phyloP scores from a whole-genome alignment of 805 yeast genomes.

The Saccharomyces jurei region DNA sequence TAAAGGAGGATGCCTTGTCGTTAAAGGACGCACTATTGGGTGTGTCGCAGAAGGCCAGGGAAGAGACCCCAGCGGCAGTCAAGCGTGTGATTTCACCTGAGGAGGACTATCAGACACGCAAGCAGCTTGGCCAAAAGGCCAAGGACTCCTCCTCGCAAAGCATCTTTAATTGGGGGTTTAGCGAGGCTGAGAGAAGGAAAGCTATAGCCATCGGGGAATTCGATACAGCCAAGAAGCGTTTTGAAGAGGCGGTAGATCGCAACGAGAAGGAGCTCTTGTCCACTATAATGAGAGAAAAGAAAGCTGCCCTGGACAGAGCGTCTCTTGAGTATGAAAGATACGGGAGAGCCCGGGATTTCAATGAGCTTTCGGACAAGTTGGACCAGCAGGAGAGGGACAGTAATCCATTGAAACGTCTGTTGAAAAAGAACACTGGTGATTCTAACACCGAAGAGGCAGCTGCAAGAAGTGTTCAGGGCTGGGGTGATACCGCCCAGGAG shows the following conservation, averaged over 20 bases:
- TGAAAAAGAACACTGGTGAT: constrained; percentile 14
- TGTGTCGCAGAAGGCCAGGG: constrained; percentile 1
- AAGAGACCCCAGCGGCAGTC: background rate
- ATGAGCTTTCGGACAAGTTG: constrained; percentile 20
- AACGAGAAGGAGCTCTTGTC: constrained; percentile 1
- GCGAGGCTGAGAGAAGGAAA: constrained; percentile 23
- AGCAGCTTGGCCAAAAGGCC: constrained; percentile 8
- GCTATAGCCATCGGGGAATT: constrained; percentile 26
- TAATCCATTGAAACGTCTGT: constrained; percentile 9
- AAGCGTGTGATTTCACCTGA: background rate
- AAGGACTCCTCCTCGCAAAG: constrained; percentile 15
- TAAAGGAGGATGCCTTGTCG: constrained; percentile 8
- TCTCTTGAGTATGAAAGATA: constrained; percentile 14
- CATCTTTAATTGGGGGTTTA: constrained; percentile 25
- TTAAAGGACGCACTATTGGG: constrained; percentile 11
- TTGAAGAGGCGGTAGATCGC: constrained; percentile 9
- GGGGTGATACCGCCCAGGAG: constrained; percentile 40
- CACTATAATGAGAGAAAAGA: constrained; percentile 10
- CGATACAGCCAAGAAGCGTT: constrained; percentile 24
- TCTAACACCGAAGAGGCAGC: constrained; percentile 28
- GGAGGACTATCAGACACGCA: constrained; percentile 5
- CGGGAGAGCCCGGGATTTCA: constrained; percentile 17
- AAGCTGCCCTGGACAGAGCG: constrained; percentile 16
- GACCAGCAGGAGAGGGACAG: constrained; percentile 13
- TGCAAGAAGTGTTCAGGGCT: constrained; percentile 34